These are phyloP conservation scores for Paramecium pentaurelia DNA, from an alignment of 73 alveolate species.

Conservation along the genomic window DNA sequence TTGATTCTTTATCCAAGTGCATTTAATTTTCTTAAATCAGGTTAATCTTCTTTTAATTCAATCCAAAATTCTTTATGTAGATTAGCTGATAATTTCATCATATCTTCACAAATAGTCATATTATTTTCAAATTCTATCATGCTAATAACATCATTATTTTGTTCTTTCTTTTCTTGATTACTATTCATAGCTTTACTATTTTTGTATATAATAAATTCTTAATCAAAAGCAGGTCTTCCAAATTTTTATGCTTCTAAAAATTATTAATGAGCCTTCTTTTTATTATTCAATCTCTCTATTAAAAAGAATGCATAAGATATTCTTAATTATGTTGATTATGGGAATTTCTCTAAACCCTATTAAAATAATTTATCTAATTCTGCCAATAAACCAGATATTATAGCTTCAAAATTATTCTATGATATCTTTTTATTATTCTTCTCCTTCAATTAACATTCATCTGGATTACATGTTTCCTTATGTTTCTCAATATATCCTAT, in stretches of 20 bases:
- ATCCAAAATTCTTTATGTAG: constrained; percentile 56
- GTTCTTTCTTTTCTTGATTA: constrained; percentile 3
- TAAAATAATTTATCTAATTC: constrained; percentile 83
- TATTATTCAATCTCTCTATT: constrained; percentile 81
- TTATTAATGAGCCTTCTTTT: constrained; percentile 8
- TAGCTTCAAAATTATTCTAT: not conserved
- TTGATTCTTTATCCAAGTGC: constrained; percentile 22
- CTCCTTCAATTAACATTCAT: constrained; percentile 81
- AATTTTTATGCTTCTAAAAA: not conserved
- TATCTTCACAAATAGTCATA: constrained; percentile 20
- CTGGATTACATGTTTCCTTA: constrained; percentile 81
- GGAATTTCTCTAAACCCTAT: constrained; percentile 82
- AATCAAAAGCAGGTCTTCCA: constrained; percentile 26
- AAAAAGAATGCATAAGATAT: constrained; percentile 89
- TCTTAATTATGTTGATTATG: constrained; percentile 81
- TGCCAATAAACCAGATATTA: constrained; percentile 21
- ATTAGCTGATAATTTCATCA: constrained; percentile 47
- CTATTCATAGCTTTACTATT: not conserved
- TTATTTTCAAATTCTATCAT: constrained; percentile 29
- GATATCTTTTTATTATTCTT: constrained; percentile 41
- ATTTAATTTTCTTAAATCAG: constrained; percentile 36
- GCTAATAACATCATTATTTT: constrained; percentile 39
- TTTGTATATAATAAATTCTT: constrained; percentile 42
- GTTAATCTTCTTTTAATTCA: constrained; percentile 52
- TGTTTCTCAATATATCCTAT: constrained; percentile 90